Conservation (phyloP, 2,329 filamentous ascomycete genomes). For the Hymenoscyphus occultus region DNA sequence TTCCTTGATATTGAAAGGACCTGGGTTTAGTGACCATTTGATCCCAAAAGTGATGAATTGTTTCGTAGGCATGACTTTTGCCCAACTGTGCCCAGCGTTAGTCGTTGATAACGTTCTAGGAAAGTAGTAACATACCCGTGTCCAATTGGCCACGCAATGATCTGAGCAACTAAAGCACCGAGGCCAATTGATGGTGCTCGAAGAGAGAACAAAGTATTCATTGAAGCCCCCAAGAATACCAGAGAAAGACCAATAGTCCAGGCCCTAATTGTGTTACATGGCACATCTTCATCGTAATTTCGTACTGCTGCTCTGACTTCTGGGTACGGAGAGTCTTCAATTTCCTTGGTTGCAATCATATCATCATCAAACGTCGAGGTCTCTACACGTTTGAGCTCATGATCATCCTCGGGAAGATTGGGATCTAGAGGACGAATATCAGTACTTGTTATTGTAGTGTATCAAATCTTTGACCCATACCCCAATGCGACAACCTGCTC, state of each 20-base stretch:
- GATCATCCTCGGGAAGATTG: conserved; percentile 22
- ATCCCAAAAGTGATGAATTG: conserved; percentile 48
- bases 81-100: conserved; percentile 44
- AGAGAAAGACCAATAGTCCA: conserved; percentile 57
- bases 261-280: conserved; percentile 63
- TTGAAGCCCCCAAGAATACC: conserved; percentile 23
- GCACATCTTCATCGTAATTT: conserved; percentile 62
- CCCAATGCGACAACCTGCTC: conserved; percentile 22
- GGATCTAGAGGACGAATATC: conserved; percentile 16
- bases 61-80: conserved; percentile 34
- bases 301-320: conserved; percentile 52
- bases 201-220: conserved; percentile 35
- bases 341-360: conserved; percentile 30
- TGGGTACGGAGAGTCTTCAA: conserved; percentile 16
- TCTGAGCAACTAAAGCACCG: conserved; percentile 34
- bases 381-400: conserved; percentile 62
- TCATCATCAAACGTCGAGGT: conserved; percentile 47
- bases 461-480: conserved; percentile 9
- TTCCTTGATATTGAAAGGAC: conserved; percentile 69
- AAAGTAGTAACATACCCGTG: conserved; percentile 38
- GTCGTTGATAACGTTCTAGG: neutral
- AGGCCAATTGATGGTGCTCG: conserved; percentile 41
- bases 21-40: conserved; percentile 60
- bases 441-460: neutral
- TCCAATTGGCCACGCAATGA: conserved; percentile 46